phyloP scores from a whole-genome alignment of 2,329 filamentous ascomycete species.

The Pseudogymnoascus sp. region DNA sequence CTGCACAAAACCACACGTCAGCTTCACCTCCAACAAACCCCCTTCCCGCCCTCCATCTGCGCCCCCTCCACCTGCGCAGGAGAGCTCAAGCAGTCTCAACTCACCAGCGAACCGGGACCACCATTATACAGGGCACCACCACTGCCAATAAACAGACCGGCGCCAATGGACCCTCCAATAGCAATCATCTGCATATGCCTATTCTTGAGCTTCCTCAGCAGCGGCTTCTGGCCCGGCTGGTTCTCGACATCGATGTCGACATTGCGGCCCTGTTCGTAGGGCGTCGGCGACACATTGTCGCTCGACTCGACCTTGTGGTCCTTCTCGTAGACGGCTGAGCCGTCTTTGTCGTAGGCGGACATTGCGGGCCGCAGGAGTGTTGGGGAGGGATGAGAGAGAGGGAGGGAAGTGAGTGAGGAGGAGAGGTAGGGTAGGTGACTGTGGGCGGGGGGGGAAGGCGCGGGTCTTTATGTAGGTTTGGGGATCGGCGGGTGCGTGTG shows the following conservation, averaged over 20 bases:
- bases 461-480: not conserved
- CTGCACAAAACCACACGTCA: not conserved
- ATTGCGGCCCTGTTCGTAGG: not conserved
- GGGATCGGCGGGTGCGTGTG: not conserved
- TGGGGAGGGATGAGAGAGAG: no score
- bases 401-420: no score
- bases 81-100: not conserved
- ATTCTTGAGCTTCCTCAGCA: conserved; percentile 34
- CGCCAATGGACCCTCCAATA: conserved; percentile 42
- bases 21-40: not conserved
- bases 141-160: conserved; percentile 41
- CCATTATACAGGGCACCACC: conserved; percentile 34
- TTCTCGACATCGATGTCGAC: not conserved
- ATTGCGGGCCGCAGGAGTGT: no score
- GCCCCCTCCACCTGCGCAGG: not conserved
- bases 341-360: no score
- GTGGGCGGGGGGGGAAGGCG: not conserved
- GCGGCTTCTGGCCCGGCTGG: conserved; percentile 21
- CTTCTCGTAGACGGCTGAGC: no score
- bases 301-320: not conserved
- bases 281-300: not conserved
- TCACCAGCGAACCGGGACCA: conserved; percentile 24
- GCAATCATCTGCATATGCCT: conserved; percentile 45
- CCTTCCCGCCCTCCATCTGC: no score
- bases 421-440: no score